A percentile compares a stretch with the other conserved stretches of the same genome.
These are phyloP conservation scores for Zymoseptoria crescenta DNA, from an alignment of 2,329 filamentous ascomycete species.

Conservation along the genomic window DNA sequence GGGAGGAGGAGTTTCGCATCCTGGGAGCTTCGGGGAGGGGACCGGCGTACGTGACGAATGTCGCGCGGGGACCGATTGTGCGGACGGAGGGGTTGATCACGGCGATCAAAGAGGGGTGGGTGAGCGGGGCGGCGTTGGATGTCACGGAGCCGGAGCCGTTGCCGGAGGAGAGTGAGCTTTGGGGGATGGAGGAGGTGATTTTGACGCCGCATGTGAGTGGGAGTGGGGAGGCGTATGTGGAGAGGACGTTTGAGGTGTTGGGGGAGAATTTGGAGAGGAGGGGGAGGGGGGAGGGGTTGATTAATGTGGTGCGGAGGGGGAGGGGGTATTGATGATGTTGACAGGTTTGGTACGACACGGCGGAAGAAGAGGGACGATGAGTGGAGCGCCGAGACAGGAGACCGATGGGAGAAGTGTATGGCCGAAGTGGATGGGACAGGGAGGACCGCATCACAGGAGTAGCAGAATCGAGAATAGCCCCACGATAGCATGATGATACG, in stretches of 20 bases:
- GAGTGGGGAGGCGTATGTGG: slow-evolving; percentile 46
- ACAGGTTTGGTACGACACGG: background rate
- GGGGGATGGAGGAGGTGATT: slow-evolving; percentile 60
- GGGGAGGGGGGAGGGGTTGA: slow-evolving; percentile 46
- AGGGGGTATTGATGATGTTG: slow-evolving; percentile 50
- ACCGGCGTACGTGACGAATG: slow-evolving; percentile 56
- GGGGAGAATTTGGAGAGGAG: slow-evolving; percentile 48
- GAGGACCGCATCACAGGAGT: no score
- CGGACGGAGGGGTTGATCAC: slow-evolving; percentile 55
- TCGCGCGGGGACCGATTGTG: slow-evolving; percentile 58
- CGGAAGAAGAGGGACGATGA: no score
- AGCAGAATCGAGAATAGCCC: no score
- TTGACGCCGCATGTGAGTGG: slow-evolving; percentile 62
- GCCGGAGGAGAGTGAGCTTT: slow-evolving; percentile 59
- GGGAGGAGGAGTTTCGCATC: slow-evolving; percentile 44
- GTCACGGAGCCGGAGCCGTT: slow-evolving; percentile 75
- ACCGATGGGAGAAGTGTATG: no score
- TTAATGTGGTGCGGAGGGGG: slow-evolving; percentile 55
- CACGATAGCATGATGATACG: no score
- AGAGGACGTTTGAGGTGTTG: slow-evolving; percentile 51
- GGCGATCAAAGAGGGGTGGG: slow-evolving; percentile 49
- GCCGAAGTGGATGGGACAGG: no score
- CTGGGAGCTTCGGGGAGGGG: slow-evolving; percentile 24
- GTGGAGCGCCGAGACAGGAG: background rate
- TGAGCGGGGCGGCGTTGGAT: slow-evolving; percentile 65